Evolutionary conservation across 805 yeast species (phyloP), one percentile per base, ranked within the genome.

Genomic region (Geotrichum ghanense): DNA sequence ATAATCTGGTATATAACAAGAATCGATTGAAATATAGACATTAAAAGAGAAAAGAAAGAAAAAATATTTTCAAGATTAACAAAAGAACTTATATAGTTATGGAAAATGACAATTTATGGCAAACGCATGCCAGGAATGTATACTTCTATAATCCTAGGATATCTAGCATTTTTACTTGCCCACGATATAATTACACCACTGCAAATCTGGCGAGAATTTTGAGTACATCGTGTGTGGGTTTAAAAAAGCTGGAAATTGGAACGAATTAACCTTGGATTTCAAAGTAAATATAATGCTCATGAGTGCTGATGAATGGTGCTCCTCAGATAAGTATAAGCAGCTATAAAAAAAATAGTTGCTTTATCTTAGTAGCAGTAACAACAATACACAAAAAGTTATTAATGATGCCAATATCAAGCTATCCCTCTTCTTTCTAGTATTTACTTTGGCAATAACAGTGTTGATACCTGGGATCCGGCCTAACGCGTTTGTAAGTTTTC

Each of bases 381-480:
- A 61, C 41, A 90, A 57, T 22, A 89, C 78, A 67, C 97, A 85
- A 24, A 75, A 48, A 2, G 86, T 72, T 24, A 89, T 80, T 45
- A 92, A 73, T 2, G 72, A 55, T 1, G 95, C 90, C 58, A 90
- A 65, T n/a, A 90, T 82, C 23, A 90, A 61, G 20, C 94, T 81
- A 62, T 92, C 95, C 48, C 96, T 77, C 67, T 81, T 84, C 63
- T 89, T 81, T 57, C 97, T 74, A 2, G 95, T 81, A 62, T 88
- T 88, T 53, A 90, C 89, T 63, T 81, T 83, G 7, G 81, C 68
- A 24, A 90, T 76, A 47, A 90, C 61, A 5, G 76, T 75, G 59
- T 81, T 83, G 42, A 90, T 67, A 0, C 97, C 97, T 0, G 98
- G 98, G 43, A 92, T 74, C 34, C 74, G 68, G 56, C 76, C 76